Conservation (phyloP, 495 filamentous ascomycete species). For the Xylaria cubensis region DNA sequence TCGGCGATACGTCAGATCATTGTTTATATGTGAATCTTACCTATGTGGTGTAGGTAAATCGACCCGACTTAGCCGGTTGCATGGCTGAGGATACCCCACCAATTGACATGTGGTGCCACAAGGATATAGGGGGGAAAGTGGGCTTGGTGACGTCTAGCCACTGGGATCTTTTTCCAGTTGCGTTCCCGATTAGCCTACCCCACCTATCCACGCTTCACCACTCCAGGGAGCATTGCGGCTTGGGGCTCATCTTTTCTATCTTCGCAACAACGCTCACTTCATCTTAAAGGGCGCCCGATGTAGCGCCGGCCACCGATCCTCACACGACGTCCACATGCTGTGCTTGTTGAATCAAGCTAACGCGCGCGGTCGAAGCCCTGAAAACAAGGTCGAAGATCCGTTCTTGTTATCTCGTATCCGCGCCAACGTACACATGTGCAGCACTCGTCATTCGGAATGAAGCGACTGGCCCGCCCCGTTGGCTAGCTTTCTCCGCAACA, state of each 20-base stretch:
- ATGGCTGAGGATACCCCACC: not conserved
- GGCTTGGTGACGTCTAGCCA: slow-evolving; percentile 7
- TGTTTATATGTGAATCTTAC: not conserved
- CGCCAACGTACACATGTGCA: slow-evolving; percentile 17
- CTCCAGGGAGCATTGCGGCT: not conserved
- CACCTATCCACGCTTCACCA: no score
- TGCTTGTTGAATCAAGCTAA: slow-evolving; percentile 2
- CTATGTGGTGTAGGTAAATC: not conserved
- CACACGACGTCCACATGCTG: not conserved
- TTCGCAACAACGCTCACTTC: not conserved
- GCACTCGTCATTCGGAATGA: slow-evolving; percentile 26
- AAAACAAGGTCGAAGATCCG: not conserved
- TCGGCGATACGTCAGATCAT: not conserved
- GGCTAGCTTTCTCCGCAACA: slow-evolving; percentile 31
- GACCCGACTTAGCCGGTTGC: no score
- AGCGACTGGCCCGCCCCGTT: slow-evolving; percentile 14
- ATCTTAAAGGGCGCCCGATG: not conserved
- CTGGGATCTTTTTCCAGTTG: no score
- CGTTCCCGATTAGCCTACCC: no score
- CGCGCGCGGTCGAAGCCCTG: slow-evolving; percentile 1
- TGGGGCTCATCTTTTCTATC: not conserved
- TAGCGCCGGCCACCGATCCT: slow-evolving; percentile 2
- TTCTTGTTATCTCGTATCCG: not conserved
- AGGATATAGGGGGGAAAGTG: slow-evolving; percentile 9
- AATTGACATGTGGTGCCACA: not conserved